Conservation (phyloP, 345 rosid species). For the Melaleuca quinquenervia region DNA sequence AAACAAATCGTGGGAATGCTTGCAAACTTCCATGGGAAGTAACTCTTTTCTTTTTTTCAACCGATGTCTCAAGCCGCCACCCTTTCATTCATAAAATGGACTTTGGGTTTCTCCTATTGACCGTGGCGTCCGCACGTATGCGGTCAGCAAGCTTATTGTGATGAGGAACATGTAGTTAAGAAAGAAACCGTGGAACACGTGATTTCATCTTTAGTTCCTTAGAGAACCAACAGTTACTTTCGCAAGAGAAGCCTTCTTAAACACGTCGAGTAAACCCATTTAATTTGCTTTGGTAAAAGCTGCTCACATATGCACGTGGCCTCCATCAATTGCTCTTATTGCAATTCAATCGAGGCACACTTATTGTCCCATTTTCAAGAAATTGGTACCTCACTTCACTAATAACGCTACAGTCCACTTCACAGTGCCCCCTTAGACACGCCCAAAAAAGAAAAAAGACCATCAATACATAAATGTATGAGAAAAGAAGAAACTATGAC, state of each 20-base stretch:
- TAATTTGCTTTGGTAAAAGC: not conserved
- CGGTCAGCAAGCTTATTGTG: not conserved
- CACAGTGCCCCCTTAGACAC: not conserved
- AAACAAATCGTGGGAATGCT: not conserved
- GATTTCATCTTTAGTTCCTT: not conserved
- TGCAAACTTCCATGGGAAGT: not conserved
- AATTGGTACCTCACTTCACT: not conserved
- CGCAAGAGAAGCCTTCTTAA: not conserved
- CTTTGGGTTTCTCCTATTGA: not conserved
- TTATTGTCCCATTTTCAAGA: not conserved
- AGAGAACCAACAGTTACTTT: not conserved
- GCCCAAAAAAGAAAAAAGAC: no score
- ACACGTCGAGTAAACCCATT: not conserved
- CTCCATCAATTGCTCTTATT: not conserved
- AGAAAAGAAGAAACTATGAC: not conserved
- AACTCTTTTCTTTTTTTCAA: not conserved
- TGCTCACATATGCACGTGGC: not conserved
- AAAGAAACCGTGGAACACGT: not conserved
- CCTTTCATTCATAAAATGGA: not conserved
- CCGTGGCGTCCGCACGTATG: not conserved
- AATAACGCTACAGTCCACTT: not conserved
- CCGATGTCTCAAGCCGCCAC: not conserved
- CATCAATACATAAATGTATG: no score
- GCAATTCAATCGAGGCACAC: not conserved
- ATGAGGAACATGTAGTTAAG: not conserved